Conservation (phyloP, 1,139 yeast genomes). For the Pichia sp. region DNA sequence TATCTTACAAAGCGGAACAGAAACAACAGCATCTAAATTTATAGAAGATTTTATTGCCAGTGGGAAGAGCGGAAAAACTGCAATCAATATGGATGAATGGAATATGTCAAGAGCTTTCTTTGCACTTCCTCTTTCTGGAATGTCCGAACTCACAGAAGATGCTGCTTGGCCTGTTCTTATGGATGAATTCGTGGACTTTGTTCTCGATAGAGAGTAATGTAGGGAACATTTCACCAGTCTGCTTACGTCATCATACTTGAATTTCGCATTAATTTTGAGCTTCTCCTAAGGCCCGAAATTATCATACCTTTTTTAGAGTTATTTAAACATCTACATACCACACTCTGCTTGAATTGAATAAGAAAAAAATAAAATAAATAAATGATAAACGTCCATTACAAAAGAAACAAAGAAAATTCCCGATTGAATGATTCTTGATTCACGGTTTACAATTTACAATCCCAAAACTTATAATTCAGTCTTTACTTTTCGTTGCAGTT, state of each 20-base stretch:
- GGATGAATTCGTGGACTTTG: constrained; percentile 72
- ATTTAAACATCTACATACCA: too few species aligned
- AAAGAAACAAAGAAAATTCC: too few species aligned
- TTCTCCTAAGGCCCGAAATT: too few species aligned
- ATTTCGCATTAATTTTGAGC: too few species aligned
- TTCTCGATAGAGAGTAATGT: constrained; percentile 1
- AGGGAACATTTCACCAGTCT: neutral
- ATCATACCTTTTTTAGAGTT: too few species aligned
- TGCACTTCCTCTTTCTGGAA: constrained; percentile 39
- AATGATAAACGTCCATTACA: too few species aligned
- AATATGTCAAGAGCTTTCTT: constrained; percentile 75
- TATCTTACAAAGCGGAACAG: neutral
- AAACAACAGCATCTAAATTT: constrained; percentile 12
- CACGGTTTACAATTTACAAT: too few species aligned
- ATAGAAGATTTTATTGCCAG: constrained; percentile 7
- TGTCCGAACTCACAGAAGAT: constrained; percentile 64
- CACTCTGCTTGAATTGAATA: too few species aligned
- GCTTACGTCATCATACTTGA: neutral
- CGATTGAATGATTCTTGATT: too few species aligned
- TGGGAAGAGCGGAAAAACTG: constrained; percentile 35
- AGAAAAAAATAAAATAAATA: too few species aligned
- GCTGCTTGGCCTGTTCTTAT: constrained; percentile 93
- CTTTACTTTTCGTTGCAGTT: too few species aligned
- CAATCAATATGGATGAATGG: constrained; percentile 78
- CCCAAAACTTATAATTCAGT: too few species aligned